Evolutionary conservation across 331 rosid species (phyloP).

Genomic region (Stylosanthes scabra): DNA sequence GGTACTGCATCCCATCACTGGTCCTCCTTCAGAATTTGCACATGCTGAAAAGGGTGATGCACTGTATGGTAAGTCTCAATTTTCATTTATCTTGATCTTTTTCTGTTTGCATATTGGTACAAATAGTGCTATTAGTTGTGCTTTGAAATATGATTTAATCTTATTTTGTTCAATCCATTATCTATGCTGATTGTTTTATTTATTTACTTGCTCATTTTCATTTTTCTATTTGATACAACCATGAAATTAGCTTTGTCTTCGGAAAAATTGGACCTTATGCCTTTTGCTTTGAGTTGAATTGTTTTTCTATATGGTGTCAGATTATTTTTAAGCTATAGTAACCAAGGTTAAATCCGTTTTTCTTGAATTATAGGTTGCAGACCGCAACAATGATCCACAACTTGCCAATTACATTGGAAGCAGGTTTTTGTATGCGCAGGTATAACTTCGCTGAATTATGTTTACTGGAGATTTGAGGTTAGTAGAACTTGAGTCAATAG

Average conservation of each 20-base stretch:
- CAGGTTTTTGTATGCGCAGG: conserved; percentile 81
- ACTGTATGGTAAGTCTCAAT: conserved; percentile 55
- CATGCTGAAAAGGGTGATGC: conserved; percentile 81
- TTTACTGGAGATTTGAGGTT: background rate
- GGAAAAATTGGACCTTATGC: conserved; percentile 77
- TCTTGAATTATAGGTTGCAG: conserved; percentile 65
- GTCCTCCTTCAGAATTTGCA: conserved; percentile 62
- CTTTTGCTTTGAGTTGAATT: conserved; percentile 19
- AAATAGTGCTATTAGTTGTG: background rate
- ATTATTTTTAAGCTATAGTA: background rate
- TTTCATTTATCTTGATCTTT: background rate
- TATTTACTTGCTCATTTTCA: background rate
- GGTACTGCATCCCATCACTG: conserved; percentile 50
- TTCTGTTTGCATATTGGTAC: background rate
- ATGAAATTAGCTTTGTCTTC: conserved; percentile 90
- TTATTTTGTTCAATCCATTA: no score
- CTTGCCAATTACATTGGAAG: conserved; percentile 66
- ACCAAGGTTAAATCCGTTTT: background rate
- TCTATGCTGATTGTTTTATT: no score
- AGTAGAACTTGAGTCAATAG: background rate
- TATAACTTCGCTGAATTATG: conserved; percentile 3
- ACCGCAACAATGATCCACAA: conserved; percentile 69
- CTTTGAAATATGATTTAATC: conserved; percentile 9
- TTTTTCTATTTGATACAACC: conserved; percentile 48
- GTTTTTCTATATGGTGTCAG: background rate